Conservation (phyloP, 345 rosid species). For the Pistacia integerrima region DNA sequence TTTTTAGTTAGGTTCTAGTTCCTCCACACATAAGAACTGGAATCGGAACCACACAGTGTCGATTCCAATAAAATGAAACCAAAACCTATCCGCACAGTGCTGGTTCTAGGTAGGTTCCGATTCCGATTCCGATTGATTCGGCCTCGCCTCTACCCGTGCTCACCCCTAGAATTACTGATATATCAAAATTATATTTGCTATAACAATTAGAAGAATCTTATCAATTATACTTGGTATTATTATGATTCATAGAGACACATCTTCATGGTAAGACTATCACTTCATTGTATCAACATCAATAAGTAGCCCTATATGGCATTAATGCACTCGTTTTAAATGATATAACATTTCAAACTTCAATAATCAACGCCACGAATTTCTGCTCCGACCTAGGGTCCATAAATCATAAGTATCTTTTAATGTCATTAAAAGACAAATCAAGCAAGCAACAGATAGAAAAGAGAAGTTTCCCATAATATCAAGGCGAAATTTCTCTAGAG, state of each 20-base stretch:
- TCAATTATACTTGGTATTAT: background rate
- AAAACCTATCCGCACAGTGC: too few relatives aligned
- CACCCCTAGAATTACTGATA: background rate
- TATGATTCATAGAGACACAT: background rate
- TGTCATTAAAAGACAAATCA: background rate
- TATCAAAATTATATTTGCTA: background rate
- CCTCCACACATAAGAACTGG: too few relatives aligned
- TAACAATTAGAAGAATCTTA: background rate
- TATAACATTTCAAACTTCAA: background rate
- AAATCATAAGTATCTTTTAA: background rate
- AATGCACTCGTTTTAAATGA: background rate
- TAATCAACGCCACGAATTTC: background rate
- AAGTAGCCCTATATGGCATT: background rate
- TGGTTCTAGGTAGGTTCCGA: too few relatives aligned
- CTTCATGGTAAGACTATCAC: background rate
- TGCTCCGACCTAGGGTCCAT: background rate
- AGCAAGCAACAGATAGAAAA: background rate
- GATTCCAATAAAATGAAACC: too few relatives aligned
- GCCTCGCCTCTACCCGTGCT: too few relatives aligned
- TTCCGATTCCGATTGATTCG: too few relatives aligned
- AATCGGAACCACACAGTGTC: too few relatives aligned
- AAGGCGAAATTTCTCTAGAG: background rate
- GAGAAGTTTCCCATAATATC: background rate
- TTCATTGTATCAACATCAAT: background rate
- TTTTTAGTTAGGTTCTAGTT: too few relatives aligned